Base-by-base conservation (phyloP, 129 eudicot genomes). In the Helichrysum umbraculigerum region DNA sequence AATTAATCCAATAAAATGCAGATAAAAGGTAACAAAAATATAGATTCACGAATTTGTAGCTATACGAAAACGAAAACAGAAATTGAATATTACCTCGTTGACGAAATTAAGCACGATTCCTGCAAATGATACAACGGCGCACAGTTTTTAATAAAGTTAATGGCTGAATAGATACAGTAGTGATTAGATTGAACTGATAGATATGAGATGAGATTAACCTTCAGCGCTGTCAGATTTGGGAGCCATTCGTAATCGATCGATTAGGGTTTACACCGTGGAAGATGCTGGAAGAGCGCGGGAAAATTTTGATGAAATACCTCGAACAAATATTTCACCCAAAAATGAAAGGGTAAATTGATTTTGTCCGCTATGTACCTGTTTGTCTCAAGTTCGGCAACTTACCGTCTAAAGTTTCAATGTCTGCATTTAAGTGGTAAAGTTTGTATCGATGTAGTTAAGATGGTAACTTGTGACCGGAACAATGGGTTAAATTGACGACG, bases 41-140 rank as follows among this genome's bases (percentile, higher is more conserved):
- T 47, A 16, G 68, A n/a, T 22, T 35, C 64, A 44, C 42, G 25
- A 19, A 5, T 3, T 4, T 2, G 41, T 16, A 16, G 65, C 54
- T 21, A 34, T 8, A 72, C 28, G 28, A n/a, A 76, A 5, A 58
- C 28, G 56, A 64, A 52, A 52, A 5, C 4, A 60, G 10, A 7
- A 14, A 7, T 17, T 42, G 19, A 72, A 37, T 15, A 12, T 9
- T 82, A 90, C 98, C 98, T 93, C 98, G 75, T 93, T 93, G 76
- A 93, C 92, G 90, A 86, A 93, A 81, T 93, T 93, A 83, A 93
- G 97, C 61, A 93, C 98, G 86, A 88, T 93, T 73, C 87, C 98
- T 88, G 97, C 73, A 83, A 82, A 77, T 47, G 29, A 29, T 20
- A 72, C 76, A 22, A 58, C 65, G 62, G 67, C 47, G 15, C 17